phyloP scores from a whole-genome alignment of 306 rosid genomes.

The Ammopiptanthus mongolicus region DNA sequence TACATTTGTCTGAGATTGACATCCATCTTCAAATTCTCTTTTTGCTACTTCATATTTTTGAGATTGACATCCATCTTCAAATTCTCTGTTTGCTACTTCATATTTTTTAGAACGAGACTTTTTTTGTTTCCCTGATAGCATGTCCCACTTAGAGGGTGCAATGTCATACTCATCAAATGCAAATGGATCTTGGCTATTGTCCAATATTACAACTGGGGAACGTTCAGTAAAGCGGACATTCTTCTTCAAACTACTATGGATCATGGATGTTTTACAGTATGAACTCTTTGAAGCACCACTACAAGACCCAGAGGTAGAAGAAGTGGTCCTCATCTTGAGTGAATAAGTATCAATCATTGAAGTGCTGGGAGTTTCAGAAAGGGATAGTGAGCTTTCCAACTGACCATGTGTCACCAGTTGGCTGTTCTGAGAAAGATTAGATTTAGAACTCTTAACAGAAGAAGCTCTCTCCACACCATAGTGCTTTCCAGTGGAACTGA shows the following conservation, averaged over 20 bases:
- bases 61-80: conserved; percentile 52
- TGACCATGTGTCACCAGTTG: conserved; percentile 27
- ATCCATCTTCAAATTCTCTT: conserved; percentile 47
- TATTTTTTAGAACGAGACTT: conserved; percentile 30
- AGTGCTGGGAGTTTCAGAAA: conserved; percentile 67
- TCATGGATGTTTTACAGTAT: conserved; percentile 22
- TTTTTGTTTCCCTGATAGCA: conserved; percentile 62
- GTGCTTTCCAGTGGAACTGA: conserved; percentile 35
- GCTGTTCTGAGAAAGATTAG: conserved; percentile 31
- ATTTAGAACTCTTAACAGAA: conserved; percentile 46
- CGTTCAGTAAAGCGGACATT: conserved; percentile 35
- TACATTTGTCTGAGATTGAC: conserved; percentile 45
- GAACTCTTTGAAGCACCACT: conserved; percentile 58
- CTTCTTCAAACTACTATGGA: conserved; percentile 39
- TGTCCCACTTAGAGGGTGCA: conserved; percentile 90
- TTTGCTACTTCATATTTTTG: conserved; percentile 25
- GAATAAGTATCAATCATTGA: conserved; percentile 51
- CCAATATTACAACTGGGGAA: conserved; percentile 37
- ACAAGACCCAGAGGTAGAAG: conserved; percentile 59
- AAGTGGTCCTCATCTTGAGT: conserved; percentile 52
- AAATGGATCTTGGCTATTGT: conserved; percentile 78
- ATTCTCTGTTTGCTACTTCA: conserved; percentile 32
- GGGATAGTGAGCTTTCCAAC: conserved; percentile 40
- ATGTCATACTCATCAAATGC: conserved; percentile 92
- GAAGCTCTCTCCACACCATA: conserved; percentile 25